Evolutionary conservation across 1,284 basidiomycete species (phyloP), one percentile per base, ranked within the genome.

Genomic region (Melampsora abietis-canadensis): DNA sequence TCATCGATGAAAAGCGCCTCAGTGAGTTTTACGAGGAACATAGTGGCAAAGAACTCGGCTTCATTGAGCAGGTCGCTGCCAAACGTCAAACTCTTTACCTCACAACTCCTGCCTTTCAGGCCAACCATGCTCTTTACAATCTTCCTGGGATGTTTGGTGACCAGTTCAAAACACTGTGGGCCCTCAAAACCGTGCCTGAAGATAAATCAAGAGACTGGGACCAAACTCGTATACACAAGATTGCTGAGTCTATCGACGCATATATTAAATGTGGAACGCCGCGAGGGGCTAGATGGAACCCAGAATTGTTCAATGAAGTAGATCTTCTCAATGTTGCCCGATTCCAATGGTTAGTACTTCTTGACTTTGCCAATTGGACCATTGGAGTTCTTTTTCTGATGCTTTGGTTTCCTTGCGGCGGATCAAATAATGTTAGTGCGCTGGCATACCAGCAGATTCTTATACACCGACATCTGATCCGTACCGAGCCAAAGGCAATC

Each of bases 181-280:
- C 68, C 17, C 54, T 61, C 40, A 44, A 61, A 44, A n/a, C 46
- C 14, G 60, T 31, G n/a, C 59, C 59, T 19, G 60, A n/a, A 54
- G 8, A 27, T 7, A 47, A 24, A 17, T 47, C 60, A 19, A 27
- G 37, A 10, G 40, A 69, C 24, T 44, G 68, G 40, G 57, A 69
- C 31, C 31, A 46, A 17, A 57, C 15, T 27, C 21, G 44, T 21
- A 44, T 48, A 17, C 21, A 21, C 19, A n/a, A 54, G 24, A 44
- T 69, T 14, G 68, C 68, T 40, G 54, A 48, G 19, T 54, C 37
- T 37, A 60, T 69, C n/a, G 57, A 69, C n/a, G 19, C 19, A 30
- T 46, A 19, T 21, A 46, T 69, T n/a, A 2, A 5, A 4, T 30
- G 30, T 34, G 24, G 15, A 19, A 12, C 24, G 17, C 19, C 21